These are phyloP conservation scores for Diaporthe amygdali DNA, from an alignment of 2,329 filamentous ascomycete genomes.

Conservation along the genomic window DNA sequence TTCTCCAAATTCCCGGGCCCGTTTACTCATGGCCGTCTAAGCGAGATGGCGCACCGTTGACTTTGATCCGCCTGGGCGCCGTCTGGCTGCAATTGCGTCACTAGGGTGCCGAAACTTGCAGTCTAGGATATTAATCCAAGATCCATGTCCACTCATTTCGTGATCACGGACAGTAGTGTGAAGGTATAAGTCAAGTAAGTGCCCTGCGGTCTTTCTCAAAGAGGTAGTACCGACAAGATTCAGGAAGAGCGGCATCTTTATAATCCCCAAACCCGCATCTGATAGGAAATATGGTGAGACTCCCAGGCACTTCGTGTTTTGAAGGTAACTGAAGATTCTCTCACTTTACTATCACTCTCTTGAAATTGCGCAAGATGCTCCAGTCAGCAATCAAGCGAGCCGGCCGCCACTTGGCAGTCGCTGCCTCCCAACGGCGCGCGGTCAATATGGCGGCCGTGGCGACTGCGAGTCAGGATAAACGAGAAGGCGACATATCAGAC, in stretches of 20 bases:
- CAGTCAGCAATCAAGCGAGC: not conserved
- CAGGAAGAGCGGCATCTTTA: not conserved
- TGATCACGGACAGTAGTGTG: not conserved
- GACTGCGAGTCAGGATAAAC: conserved; percentile 40
- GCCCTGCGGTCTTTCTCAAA: not conserved
- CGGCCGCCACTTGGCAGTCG: not conserved
- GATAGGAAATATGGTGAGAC: not conserved
- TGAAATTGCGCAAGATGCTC: not conserved
- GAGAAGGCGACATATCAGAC: conserved; percentile 67
- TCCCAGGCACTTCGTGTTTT: not conserved
- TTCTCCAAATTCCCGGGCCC: not conserved
- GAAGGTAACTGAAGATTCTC: not conserved
- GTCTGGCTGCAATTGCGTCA: not conserved
- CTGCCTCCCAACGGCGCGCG: not conserved
- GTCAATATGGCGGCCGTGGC: conserved; percentile 27
- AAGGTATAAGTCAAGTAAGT: not conserved
- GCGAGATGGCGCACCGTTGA: not conserved
- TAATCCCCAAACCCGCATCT: not conserved
- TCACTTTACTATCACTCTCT: not conserved
- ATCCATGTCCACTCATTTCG: not conserved
- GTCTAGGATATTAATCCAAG: not conserved
- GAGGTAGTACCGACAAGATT: not conserved
- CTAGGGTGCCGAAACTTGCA: not conserved
- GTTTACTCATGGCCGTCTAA: not conserved
- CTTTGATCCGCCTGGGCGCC: not conserved